Evolutionary conservation across 1,284 basidiomycete species (phyloP).

Genomic region (Xanthoconium separans): DNA sequence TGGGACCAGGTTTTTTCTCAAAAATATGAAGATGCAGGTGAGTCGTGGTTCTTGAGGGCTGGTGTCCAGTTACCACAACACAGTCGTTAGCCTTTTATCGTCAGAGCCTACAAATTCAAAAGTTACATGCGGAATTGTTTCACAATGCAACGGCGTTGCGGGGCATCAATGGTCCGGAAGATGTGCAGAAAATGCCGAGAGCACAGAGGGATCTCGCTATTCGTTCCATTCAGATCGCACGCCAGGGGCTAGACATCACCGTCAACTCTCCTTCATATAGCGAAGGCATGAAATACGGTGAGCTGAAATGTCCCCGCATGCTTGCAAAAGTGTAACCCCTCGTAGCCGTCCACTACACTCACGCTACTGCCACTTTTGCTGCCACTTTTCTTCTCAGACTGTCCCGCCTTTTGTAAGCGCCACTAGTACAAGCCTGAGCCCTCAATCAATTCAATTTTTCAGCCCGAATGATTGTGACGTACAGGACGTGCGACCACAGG

Average conservation of each 20-base stretch:
- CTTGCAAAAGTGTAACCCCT: constrained; percentile 7
- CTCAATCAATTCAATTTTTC: constrained; percentile 5
- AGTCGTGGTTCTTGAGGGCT: constrained; percentile 15
- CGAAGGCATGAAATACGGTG: constrained; percentile 87
- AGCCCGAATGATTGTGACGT: constrained; percentile 85
- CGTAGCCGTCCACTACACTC: constrained; percentile 84
- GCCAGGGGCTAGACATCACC: constrained; percentile 69
- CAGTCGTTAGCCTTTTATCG: constrained; percentile 66
- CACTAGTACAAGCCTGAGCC: neutral
- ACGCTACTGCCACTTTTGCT: constrained; percentile 90
- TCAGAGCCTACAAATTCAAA: constrained; percentile 79
- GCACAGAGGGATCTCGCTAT: constrained; percentile 69
- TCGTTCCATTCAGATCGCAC: constrained; percentile 69
- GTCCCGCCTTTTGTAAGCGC: constrained; percentile 76
- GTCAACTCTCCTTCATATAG: constrained; percentile 79
- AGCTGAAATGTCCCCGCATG: constrained; percentile 16
- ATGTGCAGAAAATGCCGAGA: constrained; percentile 72
- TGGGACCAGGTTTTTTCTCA: constrained; percentile 81
- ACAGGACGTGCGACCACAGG: constrained; percentile 69
- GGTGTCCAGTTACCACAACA: neutral
- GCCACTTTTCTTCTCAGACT: constrained; percentile 87
- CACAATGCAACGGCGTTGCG: constrained; percentile 77
- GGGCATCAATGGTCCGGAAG: constrained; percentile 74
- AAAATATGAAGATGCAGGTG: constrained; percentile 79
- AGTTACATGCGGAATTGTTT: constrained; percentile 75